Evolutionary conservation across 2,329 filamentous ascomycete species (phyloP), one percentile per base, ranked within the genome.

Genomic region (Sporothrix brunneoviolacea): DNA sequence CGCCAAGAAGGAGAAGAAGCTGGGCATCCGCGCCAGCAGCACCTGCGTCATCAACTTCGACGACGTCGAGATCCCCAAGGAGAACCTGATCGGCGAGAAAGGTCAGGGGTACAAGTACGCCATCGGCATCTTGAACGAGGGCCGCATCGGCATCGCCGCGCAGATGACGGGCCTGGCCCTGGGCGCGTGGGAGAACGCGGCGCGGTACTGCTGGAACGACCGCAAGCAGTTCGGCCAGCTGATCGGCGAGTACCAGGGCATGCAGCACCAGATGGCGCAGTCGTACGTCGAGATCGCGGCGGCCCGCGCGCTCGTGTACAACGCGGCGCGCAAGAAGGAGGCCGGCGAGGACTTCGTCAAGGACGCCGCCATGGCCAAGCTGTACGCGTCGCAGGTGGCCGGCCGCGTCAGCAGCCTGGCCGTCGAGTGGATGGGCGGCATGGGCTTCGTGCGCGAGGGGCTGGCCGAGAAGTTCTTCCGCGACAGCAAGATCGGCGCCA

Each of bases 1-100:
- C 63, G 90, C 93, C 36, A 98, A 98, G 81, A 98, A 98, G 77
- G 93, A 98, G 77, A 97, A 97, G 85, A 98, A 98, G 77, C 83
- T 98, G 43, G 93, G 93, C 53, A 98, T 98, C 73, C 85, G 81
- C 64, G 93, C 93, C 48, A 94, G 88, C 72, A 94, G 88, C 72
- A 98, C 93, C 28, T 98, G 93, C 70, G 91, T 96, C 56, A 77
- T 98, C 68, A 97, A 88, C 77, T 95, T 98, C 61, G 93, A 98
- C 70, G 93, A 98, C 62, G 90, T 97, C 47, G 81, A 91, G 63
- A 79, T 98, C 35, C 90, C 93, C 55, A 84, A 83, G 68, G 87
- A 84, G 63, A 94, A 95, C 68, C 72, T 98, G 15, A 79, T 98
- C 1, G 93, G 93, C 56, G 79, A 91, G 68, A 82, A 87, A 62